These are phyloP conservation scores for Scleroderma citrinum DNA, from an alignment of 768 basidiomycete species.

Conservation along the genomic window DNA sequence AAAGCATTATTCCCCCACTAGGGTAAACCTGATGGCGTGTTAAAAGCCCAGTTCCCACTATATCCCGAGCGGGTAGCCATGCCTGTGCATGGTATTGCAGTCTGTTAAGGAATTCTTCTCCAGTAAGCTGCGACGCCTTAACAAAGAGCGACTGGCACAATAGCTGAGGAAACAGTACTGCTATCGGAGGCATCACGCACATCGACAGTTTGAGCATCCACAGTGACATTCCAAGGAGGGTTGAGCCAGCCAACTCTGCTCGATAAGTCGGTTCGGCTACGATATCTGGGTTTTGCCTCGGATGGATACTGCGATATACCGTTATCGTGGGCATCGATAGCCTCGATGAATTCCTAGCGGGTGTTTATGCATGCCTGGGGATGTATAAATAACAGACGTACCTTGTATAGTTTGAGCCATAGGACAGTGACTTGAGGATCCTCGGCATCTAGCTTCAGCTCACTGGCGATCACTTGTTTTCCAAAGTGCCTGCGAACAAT, in stretches of 20 bases:
- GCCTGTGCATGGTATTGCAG: conserved; percentile 80
- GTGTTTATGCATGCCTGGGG: conserved; percentile 6
- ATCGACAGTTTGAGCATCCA: conserved; percentile 62
- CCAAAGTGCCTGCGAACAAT: conserved; percentile 69
- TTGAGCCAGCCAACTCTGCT: conserved; percentile 81
- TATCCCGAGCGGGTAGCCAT: conserved; percentile 87
- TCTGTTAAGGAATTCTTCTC: conserved; percentile 75
- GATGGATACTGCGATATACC: conserved; percentile 78
- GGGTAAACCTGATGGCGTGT: conserved; percentile 57
- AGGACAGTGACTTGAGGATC: conserved; percentile 66
- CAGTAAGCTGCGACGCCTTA: conserved; percentile 76
- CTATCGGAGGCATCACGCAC: conserved; percentile 38
- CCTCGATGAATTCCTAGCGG: conserved; percentile 83
- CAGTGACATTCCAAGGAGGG: conserved; percentile 84
- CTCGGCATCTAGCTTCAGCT: conserved; percentile 41
- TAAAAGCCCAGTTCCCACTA: conserved; percentile 58
- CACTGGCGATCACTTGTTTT: conserved; percentile 70
- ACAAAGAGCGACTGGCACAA: conserved; percentile 57
- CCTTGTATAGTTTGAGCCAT: conserved; percentile 89
- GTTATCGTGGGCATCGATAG: conserved; percentile 93
- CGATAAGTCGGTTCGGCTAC: conserved; percentile 75
- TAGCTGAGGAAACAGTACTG: conserved; percentile 7
- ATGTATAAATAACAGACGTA: conserved; percentile 20
- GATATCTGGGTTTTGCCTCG: conserved; percentile 65
- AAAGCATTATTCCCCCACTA: conserved; percentile 71